Evolutionary conservation across 495 filamentous ascomycete species (phyloP).

Genomic region (Tuber borchii): DNA sequence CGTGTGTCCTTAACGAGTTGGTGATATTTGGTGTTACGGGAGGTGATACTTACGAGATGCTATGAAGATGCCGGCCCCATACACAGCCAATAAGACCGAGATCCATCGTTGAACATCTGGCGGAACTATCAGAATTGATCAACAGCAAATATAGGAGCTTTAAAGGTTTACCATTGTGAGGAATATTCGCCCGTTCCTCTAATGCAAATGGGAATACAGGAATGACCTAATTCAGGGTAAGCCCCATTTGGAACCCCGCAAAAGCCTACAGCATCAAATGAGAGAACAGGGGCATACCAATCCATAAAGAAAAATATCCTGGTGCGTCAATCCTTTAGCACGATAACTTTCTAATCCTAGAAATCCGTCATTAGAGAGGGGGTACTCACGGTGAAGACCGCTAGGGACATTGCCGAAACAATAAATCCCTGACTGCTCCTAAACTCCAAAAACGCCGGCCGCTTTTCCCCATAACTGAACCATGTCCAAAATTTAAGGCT

Average conservation of each 20-base stretch:
- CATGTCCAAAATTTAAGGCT: constrained; percentile 20
- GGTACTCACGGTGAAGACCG: constrained; percentile 50
- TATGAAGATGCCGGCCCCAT: constrained; percentile 66
- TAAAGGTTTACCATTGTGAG: constrained; percentile 47
- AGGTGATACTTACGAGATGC: constrained; percentile 48
- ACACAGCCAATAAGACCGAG: constrained; percentile 70
- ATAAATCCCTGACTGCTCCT: constrained; percentile 46
- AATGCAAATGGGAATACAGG: constrained; percentile 81
- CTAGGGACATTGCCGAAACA: constrained; percentile 50
- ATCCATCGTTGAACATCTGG: constrained; percentile 51
- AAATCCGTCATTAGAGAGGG: neutral
- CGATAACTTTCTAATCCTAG: constrained; percentile 8
- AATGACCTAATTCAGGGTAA: constrained; percentile 51
- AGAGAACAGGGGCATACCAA: constrained; percentile 46
- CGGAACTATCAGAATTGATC: neutral
- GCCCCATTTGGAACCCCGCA: constrained; percentile 4
- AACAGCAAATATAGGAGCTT: constrained; percentile 21
- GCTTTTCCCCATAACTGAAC: constrained; percentile 30
- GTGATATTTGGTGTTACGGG: neutral
- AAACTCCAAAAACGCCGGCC: constrained; percentile 41
- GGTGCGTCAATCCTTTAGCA: constrained; percentile 20
- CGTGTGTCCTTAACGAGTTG: neutral
- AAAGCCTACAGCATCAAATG: neutral
- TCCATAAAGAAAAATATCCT: constrained; percentile 76
- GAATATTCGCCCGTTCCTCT: constrained; percentile 53